Conservation (phyloP, 345 rosid species). For the Chamaenerion angustifolium region DNA sequence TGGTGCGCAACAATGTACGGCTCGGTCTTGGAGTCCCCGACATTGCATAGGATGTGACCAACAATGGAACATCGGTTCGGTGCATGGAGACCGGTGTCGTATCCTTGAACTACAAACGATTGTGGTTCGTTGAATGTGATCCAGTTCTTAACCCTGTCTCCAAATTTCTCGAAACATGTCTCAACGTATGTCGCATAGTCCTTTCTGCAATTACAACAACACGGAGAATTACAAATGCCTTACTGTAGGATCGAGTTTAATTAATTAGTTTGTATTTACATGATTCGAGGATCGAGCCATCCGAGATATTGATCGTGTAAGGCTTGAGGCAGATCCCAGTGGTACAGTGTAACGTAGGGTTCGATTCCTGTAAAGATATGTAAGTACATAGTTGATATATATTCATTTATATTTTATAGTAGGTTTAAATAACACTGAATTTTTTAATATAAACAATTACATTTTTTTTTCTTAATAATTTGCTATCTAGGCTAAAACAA, state of each 20-base stretch:
- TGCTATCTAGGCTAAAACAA: too few species aligned
- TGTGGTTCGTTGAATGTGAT: conserved; percentile 92
- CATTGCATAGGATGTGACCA: conserved; percentile 44
- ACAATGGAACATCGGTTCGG: conserved; percentile 80
- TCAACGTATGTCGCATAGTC: conserved; percentile 73
- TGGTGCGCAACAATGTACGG: conserved; percentile 88
- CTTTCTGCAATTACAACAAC: conserved; percentile 23
- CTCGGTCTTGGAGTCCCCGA: conserved; percentile 81
- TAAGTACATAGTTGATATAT: too few species aligned
- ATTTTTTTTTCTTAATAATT: too few species aligned
- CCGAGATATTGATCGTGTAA: conserved; percentile 65
- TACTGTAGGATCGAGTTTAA: too few species aligned
- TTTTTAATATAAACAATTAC: too few species aligned
- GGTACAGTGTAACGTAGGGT: conserved; percentile 84
- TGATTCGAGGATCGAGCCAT: conserved; percentile 63
- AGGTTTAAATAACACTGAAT: too few species aligned
- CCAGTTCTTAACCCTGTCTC: conserved; percentile 93
- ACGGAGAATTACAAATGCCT: too few species aligned
- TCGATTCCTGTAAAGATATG: conserved; percentile 40
- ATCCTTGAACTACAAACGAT: conserved; percentile 70
- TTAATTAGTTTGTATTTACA: too few species aligned
- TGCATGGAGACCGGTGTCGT: conserved; percentile 75
- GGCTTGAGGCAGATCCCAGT: conserved; percentile 98
- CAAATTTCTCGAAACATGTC: conserved; percentile 72
- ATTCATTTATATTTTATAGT: too few species aligned